phyloP scores from a whole-genome alignment of 2,329 filamentous ascomycete species.

The Talaromyces sp. region DNA sequence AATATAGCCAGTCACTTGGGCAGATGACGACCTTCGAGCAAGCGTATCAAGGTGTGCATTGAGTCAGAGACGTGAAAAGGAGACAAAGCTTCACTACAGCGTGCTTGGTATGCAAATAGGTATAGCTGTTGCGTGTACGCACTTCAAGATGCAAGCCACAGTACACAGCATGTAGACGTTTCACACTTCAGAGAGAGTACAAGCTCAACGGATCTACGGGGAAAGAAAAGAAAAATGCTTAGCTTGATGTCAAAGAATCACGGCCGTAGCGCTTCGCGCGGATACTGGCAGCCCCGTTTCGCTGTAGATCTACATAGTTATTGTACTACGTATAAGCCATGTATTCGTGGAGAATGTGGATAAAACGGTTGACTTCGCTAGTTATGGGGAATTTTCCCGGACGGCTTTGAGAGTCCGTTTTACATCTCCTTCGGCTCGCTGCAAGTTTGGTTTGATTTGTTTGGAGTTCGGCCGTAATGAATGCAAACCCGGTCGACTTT shows the following conservation, averaged over 20 bases:
- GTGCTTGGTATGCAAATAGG: not conserved
- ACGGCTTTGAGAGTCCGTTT: not conserved
- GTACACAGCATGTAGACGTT: not conserved
- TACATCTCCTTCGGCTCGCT: not conserved
- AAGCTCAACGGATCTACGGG: not conserved
- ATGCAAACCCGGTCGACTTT: not conserved
- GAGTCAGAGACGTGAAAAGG: not conserved
- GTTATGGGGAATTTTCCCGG: not conserved
- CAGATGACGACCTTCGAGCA: not conserved
- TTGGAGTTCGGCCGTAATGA: not conserved
- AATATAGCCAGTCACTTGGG: not conserved
- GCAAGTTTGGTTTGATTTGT: not conserved
- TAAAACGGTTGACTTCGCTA: not conserved
- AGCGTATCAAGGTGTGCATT: not conserved
- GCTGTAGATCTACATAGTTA: not conserved
- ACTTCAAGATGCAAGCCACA: not conserved
- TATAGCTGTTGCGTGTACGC: not conserved
- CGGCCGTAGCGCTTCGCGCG: not conserved
- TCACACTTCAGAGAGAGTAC: not conserved
- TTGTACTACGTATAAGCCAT: constrained; percentile 1
- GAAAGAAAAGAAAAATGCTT: not conserved
- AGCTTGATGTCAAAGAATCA: not conserved
- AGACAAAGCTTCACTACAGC: not conserved
- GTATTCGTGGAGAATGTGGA: not conserved
- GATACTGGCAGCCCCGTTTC: not conserved